Conservation (phyloP, 257 asterid genomes). For the Jasminum sambac region DNA sequence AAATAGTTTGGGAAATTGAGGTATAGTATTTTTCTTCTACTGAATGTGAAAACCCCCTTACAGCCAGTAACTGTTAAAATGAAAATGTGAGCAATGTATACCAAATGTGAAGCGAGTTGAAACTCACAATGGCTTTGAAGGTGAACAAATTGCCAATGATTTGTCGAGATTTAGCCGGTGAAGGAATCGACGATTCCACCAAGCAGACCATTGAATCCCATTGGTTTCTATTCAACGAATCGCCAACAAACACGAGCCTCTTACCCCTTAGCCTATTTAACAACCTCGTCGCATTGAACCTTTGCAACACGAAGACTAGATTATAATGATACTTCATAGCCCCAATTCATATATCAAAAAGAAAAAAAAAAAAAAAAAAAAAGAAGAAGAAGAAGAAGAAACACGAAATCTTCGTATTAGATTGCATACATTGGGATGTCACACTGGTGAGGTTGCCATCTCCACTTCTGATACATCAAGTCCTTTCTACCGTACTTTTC, state of each 20-base stretch:
- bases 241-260: constrained; percentile 65
- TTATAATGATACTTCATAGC: constrained; percentile 18
- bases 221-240: constrained; percentile 69
- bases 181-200: constrained; percentile 45
- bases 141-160: constrained; percentile 33
- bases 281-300: constrained; percentile 57
- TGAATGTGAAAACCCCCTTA: too few relatives aligned
- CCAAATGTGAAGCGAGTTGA: neutral
- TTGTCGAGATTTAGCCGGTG: constrained; percentile 22
- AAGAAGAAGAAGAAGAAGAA: neutral
- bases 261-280: constrained; percentile 63
- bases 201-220: constrained; percentile 69
- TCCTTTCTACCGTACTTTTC: constrained; percentile 62
- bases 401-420: neutral
- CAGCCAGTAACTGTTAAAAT: too few relatives aligned
- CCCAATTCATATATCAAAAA: neutral
- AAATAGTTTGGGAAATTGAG: too few relatives aligned
- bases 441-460: constrained; percentile 77
- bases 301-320: constrained; percentile 22
- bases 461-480: constrained; percentile 53
- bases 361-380: too few relatives aligned
- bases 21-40: too few relatives aligned
- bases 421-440: constrained; percentile 61
- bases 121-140: constrained; percentile 42
- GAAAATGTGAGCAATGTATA: neutral